Base-by-base conservation (phyloP, 1,284 basidiomycete species). In the Cutaneotrichosporon dermatis region DNA sequence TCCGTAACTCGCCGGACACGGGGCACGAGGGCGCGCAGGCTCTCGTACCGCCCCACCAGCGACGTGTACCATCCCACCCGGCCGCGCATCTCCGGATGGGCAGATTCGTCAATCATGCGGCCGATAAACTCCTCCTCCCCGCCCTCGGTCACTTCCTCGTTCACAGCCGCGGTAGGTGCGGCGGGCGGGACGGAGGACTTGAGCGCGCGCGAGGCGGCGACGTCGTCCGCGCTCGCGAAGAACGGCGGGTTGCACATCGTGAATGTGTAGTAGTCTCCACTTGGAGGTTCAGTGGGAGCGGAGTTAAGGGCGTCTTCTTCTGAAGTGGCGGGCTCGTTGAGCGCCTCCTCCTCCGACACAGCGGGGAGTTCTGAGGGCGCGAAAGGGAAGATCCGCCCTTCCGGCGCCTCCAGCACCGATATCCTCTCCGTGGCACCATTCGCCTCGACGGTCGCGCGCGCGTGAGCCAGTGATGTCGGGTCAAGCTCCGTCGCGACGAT, bases 191-290 rank as follows among this genome's bases (percentile, higher is more conserved):
- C 85, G 4, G 77, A 79, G 46, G 83, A 83, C 69, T 96, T 95
- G 6, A 77, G 77, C 15, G 82, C 82, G 0, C 85, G 83, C 3
- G 85, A 85, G 1, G 77, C 74, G 0, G 70, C 66, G 4, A 93
- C 83, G 58, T 98, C 93, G 25, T 85, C 83, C 0, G 73, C 68
- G 54, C 85, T 89, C 11, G 79, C 73, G 71, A 95, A 98, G 77
- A 98, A 98, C 0, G 94, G 94, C 0, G 95, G 95, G 72, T 98
- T 98, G 78, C 93, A 97, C 86, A 98, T 91, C 0, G 86, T 86
- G 66, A 94, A 90, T 59, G 57, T 50, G 55, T 49, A 56, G 11
- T 37, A 2, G 33, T 45, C 8, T 25, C 25, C 25, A 25, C 25
- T 25, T 25, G 25, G 25, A 25, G 25, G 25, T 25, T 25, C 25